Evolutionary conservation across 441 rosid genomes (phyloP).

Genomic region (Biscutella laevigata): DNA sequence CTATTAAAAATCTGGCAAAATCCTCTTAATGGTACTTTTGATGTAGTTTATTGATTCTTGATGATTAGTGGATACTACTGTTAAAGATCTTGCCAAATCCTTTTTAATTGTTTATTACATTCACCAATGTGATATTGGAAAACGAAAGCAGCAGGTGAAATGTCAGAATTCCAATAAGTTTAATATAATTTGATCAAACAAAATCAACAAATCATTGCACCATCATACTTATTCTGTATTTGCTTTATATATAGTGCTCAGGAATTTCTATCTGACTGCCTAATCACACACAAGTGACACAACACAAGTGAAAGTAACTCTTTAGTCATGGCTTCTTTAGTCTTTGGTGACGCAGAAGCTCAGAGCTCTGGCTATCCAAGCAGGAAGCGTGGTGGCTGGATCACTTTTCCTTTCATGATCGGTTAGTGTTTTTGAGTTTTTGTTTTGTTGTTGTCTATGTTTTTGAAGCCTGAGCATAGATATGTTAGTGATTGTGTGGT

Average conservation of each 20-base stretch:
- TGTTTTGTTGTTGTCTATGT: background rate
- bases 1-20: no score
- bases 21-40: no score
- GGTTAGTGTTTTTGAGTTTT: slow-evolving; percentile 2
- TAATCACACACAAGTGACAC: background rate
- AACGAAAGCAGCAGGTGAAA: no score
- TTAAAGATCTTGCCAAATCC: no score
- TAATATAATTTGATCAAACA: background rate
- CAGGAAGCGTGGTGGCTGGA: slow-evolving; percentile 32
- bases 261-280: background rate
- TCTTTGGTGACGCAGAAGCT: slow-evolving; percentile 9
- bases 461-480: background rate
- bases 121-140: background rate
- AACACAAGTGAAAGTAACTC: background rate
- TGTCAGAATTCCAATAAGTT: no score
- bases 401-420: slow-evolving; percentile 33
- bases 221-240: background rate
- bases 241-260: background rate
- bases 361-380: background rate
- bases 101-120: no score
- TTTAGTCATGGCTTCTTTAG: background rate
- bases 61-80: no score
- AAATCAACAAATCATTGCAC: background rate
- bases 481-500: background rate
- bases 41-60: no score